These are phyloP conservation scores for Penicillium odoratum DNA, from an alignment of 495 filamentous ascomycete genomes.

Conservation along the genomic window DNA sequence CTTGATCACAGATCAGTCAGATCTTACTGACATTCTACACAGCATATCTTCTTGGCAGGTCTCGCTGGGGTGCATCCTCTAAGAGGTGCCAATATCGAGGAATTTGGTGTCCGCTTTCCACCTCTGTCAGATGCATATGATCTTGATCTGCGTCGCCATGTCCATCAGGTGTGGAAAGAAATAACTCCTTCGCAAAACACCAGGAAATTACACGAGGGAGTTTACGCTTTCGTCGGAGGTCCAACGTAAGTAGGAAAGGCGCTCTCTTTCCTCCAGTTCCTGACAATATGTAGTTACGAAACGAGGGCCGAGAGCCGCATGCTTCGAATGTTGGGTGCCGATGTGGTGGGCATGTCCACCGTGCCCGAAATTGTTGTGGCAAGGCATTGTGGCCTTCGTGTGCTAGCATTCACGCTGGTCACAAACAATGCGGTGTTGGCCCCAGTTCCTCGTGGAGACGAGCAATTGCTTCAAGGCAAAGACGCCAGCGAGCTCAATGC, in stretches of 20 bases:
- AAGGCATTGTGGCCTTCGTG: slow-evolving; percentile 65
- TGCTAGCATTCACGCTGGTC: slow-evolving; percentile 75
- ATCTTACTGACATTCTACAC: slow-evolving; percentile 5
- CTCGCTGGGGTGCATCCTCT: slow-evolving; percentile 68
- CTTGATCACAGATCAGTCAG: not conserved
- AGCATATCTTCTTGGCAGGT: slow-evolving; percentile 76
- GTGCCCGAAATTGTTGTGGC: slow-evolving; percentile 77
- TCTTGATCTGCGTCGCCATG: slow-evolving; percentile 59
- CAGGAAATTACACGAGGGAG: slow-evolving; percentile 65
- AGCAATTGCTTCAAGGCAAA: slow-evolving; percentile 40
- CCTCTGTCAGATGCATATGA: slow-evolving; percentile 77
- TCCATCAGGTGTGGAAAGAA: slow-evolving; percentile 62
- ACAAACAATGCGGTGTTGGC: slow-evolving; percentile 71
- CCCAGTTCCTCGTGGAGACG: slow-evolving; percentile 62
- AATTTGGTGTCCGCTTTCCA: slow-evolving; percentile 70
- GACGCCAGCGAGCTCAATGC: slow-evolving; percentile 51
- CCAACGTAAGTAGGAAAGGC: slow-evolving; percentile 53
- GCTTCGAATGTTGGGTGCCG: slow-evolving; percentile 64
- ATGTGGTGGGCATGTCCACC: slow-evolving; percentile 78
- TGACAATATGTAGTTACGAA: slow-evolving; percentile 56
- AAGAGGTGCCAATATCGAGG: slow-evolving; percentile 67
- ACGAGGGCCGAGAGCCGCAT: slow-evolving; percentile 77
- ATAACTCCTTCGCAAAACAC: slow-evolving; percentile 39
- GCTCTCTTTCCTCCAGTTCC: slow-evolving; percentile 2
- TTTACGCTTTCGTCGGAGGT: slow-evolving; percentile 73